Evolutionary conservation across 164 flowering plant genomes (phyloP).

Genomic region (Sextonia rubra): DNA sequence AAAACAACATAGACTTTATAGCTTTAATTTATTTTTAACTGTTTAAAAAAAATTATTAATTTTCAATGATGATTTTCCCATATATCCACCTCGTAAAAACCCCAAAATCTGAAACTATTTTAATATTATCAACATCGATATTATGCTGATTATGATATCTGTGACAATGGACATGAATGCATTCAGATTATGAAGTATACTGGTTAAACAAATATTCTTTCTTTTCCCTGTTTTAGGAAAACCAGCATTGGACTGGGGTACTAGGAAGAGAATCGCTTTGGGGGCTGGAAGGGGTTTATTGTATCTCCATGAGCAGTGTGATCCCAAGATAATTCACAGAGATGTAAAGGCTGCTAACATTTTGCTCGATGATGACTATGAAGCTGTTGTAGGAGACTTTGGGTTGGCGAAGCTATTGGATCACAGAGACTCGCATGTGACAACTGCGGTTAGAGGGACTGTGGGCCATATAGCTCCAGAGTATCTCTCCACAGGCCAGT

Average conservation of each 20-base stretch:
- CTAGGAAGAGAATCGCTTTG: constrained; percentile 74
- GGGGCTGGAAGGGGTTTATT: constrained; percentile 81
- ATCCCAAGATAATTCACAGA: constrained; percentile 85
- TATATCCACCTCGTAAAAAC: no score
- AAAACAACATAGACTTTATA: no score
- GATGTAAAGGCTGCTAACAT: constrained; percentile 95
- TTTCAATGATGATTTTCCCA: no score
- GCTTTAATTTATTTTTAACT: no score
- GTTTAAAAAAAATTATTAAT: no score
- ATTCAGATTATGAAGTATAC: no score
- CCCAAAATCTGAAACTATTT: no score
- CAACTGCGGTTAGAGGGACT: constrained; percentile 89
- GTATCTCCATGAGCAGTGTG: constrained; percentile 90
- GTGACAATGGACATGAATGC: no score
- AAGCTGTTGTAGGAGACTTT: constrained; percentile 91
- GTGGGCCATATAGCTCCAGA: constrained; percentile 97
- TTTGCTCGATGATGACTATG: constrained; percentile 74
- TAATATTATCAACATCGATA: no score
- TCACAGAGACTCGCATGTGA: constrained; percentile 85
- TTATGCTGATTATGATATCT: no score
- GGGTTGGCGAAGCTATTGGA: constrained; percentile 90
- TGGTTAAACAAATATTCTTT: no score
- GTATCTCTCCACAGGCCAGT: constrained; percentile 88
- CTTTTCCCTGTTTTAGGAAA: constrained; percentile 34
- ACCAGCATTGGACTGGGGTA: constrained; percentile 69